These are phyloP conservation scores for Adansonia madagascariensis DNA, from an alignment of 441 rosid genomes.

Conservation along the genomic window DNA sequence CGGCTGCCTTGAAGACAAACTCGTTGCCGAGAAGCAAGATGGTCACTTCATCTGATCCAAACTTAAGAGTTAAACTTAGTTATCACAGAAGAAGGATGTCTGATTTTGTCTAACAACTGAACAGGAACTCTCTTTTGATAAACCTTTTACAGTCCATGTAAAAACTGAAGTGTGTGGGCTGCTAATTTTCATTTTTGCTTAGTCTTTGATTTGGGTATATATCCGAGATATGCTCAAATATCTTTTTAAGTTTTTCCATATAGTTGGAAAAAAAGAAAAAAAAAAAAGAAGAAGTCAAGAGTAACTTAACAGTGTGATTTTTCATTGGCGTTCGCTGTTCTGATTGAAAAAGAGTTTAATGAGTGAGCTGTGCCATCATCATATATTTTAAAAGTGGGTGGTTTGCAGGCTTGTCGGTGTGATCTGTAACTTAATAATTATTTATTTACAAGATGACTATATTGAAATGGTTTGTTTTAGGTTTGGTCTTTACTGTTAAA, in stretches of 20 bases:
- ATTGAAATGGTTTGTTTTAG: constrained; percentile 23
- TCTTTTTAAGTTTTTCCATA: too few species aligned
- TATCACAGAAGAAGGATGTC: constrained; percentile 81
- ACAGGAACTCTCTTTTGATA: not conserved
- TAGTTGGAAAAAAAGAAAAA: too few species aligned
- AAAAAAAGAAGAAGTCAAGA: not conserved
- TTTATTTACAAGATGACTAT: constrained; percentile 30
- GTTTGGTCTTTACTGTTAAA: constrained; percentile 31
- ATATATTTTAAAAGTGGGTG: constrained; percentile 9
- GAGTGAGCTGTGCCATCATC: constrained; percentile 18
- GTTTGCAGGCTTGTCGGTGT: constrained; percentile 34
- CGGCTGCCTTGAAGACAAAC: constrained; percentile 34
- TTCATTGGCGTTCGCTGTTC: not conserved
- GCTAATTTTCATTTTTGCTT: not conserved
- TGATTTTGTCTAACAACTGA: constrained; percentile 50
- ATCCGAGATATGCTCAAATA: too few species aligned
- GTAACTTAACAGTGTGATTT: not conserved
- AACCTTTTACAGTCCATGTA: not conserved
- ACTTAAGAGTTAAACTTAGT: constrained; percentile 52
- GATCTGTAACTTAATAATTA: constrained; percentile 31
- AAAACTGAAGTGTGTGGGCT: not conserved
- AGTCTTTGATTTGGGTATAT: too few species aligned
- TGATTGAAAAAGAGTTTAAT: not conserved
- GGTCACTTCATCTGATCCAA: constrained; percentile 70
- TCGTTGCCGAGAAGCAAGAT: constrained; percentile 52